Conservation (phyloP, 2,329 filamentous ascomycete genomes). For the Knufia fluminis region DNA sequence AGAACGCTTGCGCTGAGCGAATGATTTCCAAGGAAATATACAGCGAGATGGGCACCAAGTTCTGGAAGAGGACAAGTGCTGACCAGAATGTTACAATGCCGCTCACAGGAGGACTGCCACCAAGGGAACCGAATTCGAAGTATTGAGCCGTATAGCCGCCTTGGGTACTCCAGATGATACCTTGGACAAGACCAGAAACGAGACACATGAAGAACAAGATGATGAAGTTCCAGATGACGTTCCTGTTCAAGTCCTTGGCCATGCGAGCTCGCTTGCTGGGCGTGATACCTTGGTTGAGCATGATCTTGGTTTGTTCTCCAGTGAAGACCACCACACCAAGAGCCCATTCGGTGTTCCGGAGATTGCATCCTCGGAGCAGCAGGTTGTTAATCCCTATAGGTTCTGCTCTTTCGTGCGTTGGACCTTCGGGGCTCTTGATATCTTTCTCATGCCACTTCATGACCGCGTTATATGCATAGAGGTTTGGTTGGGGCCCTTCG, state of each 20-base stretch:
- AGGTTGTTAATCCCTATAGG: constrained; percentile 92
- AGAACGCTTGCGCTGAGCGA: constrained; percentile 82
- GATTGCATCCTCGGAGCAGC: constrained; percentile 81
- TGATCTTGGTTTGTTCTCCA: constrained; percentile 94
- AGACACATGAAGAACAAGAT: constrained; percentile 86
- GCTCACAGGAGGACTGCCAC: constrained; percentile 62
- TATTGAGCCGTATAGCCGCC: constrained; percentile 61
- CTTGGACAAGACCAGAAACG: constrained; percentile 73
- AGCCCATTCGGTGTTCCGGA: constrained; percentile 94
- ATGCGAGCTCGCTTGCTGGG: constrained; percentile 89
- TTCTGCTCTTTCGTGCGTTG: constrained; percentile 72
- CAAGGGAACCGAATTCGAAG: constrained; percentile 81
- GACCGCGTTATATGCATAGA: constrained; percentile 90
- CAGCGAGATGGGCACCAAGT: constrained; percentile 94
- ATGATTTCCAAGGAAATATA: constrained; percentile 98
- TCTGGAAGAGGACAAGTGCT: constrained; percentile 89
- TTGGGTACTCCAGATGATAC: constrained; percentile 63
- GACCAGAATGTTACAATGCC: constrained; percentile 98
- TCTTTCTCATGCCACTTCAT: constrained; percentile 76
- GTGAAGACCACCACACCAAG: constrained; percentile 90
- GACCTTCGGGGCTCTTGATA: constrained; percentile 50
- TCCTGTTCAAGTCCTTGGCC: constrained; percentile 89
- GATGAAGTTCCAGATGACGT: constrained; percentile 92
- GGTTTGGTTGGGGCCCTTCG: constrained; percentile 81
- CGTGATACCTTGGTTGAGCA: constrained; percentile 95